Base-by-base conservation (phyloP, 2,329 filamentous ascomycete genomes). In the Hymenoscyphus repandus region DNA sequence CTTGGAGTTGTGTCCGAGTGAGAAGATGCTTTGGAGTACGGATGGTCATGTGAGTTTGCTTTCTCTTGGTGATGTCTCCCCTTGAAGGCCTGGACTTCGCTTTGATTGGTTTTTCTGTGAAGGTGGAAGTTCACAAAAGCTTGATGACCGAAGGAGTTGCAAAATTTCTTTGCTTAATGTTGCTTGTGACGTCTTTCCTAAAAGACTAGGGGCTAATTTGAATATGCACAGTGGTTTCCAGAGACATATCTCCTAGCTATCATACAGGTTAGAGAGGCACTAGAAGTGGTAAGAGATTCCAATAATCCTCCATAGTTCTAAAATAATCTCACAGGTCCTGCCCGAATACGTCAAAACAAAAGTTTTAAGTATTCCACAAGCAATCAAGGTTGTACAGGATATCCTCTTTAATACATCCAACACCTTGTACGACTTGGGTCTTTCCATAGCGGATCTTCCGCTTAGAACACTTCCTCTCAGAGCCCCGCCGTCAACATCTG, bases 381-480 rank as follows among this genome's bases (percentile, higher is more conserved):
- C 86, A 0, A 77, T 83, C 6, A 68, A 77, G 22, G 73, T 87
- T 2, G 82, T 82, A 0, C 77, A 80, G 44, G 80, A 85, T 50
- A 77, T 93, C 1, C 70, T 93, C 7, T 93, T 91, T 70, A 75
- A 80, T 55, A 95, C 90, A 58, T 80, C 88, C 0, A 92, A 91
- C 62, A 70, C 73, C n/a, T 70, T 93, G 0, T 95, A 93, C 62
- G 72, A 77, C 11, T 75, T 95, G 1, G 68, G 74, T 0, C 68
- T 82, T 15, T 63, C 68, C 32, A 66, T 77, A 12, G 55, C 46
- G 0, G 50, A 51, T 2, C 34, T 58, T 13, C 17, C 45, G 1
- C 13, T 15, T 22, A 53, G 33, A 61, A 22, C 47, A 64, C 13
- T 60, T 60, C 5, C 47, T 66, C 17, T 40, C 5, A 56, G 54